phyloP scores from a whole-genome alignment of 2,329 filamentous ascomycete genomes.

The Proliferodiscus dingleyae region DNA sequence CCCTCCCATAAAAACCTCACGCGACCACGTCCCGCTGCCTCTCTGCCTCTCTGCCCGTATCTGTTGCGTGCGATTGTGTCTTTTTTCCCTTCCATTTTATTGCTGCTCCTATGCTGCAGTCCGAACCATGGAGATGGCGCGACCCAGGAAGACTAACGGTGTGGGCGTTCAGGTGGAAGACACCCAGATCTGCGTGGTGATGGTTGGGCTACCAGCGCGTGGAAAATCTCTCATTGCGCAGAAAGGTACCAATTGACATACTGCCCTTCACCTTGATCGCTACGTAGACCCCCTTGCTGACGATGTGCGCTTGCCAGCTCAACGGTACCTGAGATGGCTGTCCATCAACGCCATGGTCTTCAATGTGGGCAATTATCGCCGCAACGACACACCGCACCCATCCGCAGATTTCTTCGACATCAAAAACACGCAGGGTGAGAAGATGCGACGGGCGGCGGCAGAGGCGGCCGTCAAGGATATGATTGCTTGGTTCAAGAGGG shows the following conservation, averaged over 20 bases:
- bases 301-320: constrained; percentile 50
- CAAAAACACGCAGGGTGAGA: constrained; percentile 84
- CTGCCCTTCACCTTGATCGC: constrained; percentile 1
- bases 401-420: constrained; percentile 94
- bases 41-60: background rate
- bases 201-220: constrained; percentile 93
- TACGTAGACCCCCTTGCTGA: constrained; percentile 10
- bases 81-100: constrained; percentile 4
- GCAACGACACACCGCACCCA: constrained; percentile 82
- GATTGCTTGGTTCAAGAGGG: constrained; percentile 81
- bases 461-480: constrained; percentile 91
- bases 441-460: constrained; percentile 79
- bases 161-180: constrained; percentile 85
- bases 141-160: constrained; percentile 48
- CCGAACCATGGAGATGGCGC: constrained; percentile 20
- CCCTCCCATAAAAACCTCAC: constrained; percentile 15
- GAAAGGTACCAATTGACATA: constrained; percentile 63
- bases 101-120: background rate
- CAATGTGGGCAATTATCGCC: constrained; percentile 95
- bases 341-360: constrained; percentile 91
- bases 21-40: constrained; percentile 14
- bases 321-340: constrained; percentile 94
- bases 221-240: constrained; percentile 98
- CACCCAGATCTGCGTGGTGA: constrained; percentile 94
- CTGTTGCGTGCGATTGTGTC: too few species aligned